Conservation (phyloP, 345 rosid genomes). For the Ceriops zippeliana region DNA sequence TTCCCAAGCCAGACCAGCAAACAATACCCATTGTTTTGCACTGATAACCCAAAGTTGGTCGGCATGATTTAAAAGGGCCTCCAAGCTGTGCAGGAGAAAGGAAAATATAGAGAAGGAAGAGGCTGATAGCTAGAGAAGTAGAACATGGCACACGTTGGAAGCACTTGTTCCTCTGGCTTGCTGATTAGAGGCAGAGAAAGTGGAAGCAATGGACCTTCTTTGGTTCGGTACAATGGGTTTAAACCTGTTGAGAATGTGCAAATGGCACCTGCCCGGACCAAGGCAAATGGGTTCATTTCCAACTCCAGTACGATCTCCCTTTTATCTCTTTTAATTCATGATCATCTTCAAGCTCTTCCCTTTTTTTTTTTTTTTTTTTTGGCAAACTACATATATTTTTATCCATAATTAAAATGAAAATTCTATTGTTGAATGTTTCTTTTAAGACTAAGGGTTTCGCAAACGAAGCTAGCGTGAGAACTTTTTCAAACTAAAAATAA, state of each 20-base stretch:
- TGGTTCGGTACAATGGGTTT: slow-evolving; percentile 42
- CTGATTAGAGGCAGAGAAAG: slow-evolving; percentile 28
- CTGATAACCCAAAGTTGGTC: slow-evolving; percentile 33
- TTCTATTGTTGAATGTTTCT: no score
- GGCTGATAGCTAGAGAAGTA: slow-evolving; percentile 9
- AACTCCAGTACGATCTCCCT: slow-evolving; percentile 23
- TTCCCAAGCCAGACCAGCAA: background rate
- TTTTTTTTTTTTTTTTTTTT: no score
- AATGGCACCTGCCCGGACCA: slow-evolving; percentile 19
- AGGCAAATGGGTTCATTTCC: slow-evolving; percentile 20
- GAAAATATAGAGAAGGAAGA: background rate
- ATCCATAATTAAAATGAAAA: no score
- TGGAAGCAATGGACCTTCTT: slow-evolving; percentile 25
- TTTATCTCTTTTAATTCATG: no score
- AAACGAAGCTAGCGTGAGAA: no score
- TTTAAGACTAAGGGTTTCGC: no score
- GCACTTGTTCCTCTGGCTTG: slow-evolving; percentile 32
- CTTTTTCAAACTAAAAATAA: no score
- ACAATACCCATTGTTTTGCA: slow-evolving; percentile 12
- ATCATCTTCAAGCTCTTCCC: no score
- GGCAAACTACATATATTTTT: no score
- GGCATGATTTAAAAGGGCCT: background rate
- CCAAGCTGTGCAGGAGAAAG: background rate
- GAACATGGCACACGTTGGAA: slow-evolving; percentile 41
- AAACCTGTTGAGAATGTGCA: slow-evolving; percentile 29